These are phyloP conservation scores for Euclidium syriacum DNA, from an alignment of 345 rosid species.

Conservation along the genomic window DNA sequence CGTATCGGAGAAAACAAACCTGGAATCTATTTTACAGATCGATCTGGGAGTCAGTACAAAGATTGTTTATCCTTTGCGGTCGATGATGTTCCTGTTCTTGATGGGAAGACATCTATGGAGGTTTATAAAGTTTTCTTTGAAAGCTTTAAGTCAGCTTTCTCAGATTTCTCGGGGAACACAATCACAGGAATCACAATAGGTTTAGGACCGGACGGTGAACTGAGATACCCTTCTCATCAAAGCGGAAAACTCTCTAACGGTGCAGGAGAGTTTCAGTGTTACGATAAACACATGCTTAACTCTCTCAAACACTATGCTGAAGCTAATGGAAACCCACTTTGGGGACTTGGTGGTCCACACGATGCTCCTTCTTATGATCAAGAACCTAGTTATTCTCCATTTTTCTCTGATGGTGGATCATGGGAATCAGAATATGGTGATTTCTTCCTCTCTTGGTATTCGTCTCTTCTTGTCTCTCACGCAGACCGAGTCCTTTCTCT, in stretches of 20 bases:
- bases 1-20: conserved; percentile 48
- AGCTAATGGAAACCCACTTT: conserved; percentile 52
- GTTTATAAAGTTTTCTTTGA: conserved; percentile 65
- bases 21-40: conserved; percentile 52
- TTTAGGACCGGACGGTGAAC: conserved; percentile 85
- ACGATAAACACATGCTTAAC: conserved; percentile 58
- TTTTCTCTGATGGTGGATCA: conserved; percentile 70
- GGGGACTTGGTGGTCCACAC: conserved; percentile 83
- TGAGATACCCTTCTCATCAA: conserved; percentile 72
- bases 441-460: conserved; percentile 78
- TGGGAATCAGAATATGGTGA: conserved; percentile 71
- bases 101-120: conserved; percentile 71
- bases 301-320: conserved; percentile 57
- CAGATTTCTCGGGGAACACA: conserved; percentile 60
- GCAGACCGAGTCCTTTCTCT: conserved; percentile 52
- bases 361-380: conserved; percentile 54
- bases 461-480: conserved; percentile 49
- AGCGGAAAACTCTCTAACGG: neutral
- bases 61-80: conserved; percentile 74
- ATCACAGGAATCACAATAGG: conserved; percentile 74
- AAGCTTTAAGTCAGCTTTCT: conserved; percentile 71
- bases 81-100: conserved; percentile 67
- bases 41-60: conserved; percentile 45
- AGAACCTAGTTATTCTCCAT: conserved; percentile 32
- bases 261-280: conserved; percentile 70